These are phyloP conservation scores for Dendrobium chrysotoxum DNA, from an alignment of 106 monocot species.

Conservation along the genomic window DNA sequence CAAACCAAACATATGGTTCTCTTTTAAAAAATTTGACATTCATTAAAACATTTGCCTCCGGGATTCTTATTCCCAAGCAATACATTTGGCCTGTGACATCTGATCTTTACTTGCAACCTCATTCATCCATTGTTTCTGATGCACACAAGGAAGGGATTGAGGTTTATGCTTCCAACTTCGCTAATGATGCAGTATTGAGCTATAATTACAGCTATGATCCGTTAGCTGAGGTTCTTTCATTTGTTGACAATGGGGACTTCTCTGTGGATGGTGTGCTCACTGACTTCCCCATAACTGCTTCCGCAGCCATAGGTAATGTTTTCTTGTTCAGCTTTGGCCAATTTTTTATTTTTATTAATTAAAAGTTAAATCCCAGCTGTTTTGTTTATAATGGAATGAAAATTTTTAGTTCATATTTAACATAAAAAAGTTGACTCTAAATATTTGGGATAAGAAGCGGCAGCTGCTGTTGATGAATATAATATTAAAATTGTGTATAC, in stretches of 20 bases:
- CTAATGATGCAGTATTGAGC: slow-evolving; percentile 54
- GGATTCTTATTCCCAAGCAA: slow-evolving; percentile 66
- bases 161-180: slow-evolving; percentile 65
- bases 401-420: neutral
- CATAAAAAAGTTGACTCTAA: neutral
- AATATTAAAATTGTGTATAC: neutral
- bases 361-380: neutral
- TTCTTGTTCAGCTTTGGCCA: neutral
- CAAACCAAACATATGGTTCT: slow-evolving; percentile 56
- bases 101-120: slow-evolving; percentile 38
- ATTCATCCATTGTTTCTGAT: slow-evolving; percentile 53
- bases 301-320: slow-evolving; percentile 58
- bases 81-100: slow-evolving; percentile 69
- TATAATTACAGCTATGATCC: slow-evolving; percentile 81
- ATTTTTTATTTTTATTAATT: neutral
- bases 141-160: slow-evolving; percentile 70
- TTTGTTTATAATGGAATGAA: neutral
- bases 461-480: neutral
- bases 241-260: slow-evolving; percentile 62
- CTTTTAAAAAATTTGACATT: slow-evolving; percentile 65
- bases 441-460: no score
- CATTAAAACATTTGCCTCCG: slow-evolving; percentile 75
- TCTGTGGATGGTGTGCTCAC: slow-evolving; percentile 81
- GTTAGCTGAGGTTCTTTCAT: slow-evolving; percentile 62
- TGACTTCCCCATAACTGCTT: slow-evolving; percentile 68